Evolutionary conservation across 345 rosid genomes (phyloP), one percentile per base, ranked within the genome.

Genomic region (Ricinus communis): DNA sequence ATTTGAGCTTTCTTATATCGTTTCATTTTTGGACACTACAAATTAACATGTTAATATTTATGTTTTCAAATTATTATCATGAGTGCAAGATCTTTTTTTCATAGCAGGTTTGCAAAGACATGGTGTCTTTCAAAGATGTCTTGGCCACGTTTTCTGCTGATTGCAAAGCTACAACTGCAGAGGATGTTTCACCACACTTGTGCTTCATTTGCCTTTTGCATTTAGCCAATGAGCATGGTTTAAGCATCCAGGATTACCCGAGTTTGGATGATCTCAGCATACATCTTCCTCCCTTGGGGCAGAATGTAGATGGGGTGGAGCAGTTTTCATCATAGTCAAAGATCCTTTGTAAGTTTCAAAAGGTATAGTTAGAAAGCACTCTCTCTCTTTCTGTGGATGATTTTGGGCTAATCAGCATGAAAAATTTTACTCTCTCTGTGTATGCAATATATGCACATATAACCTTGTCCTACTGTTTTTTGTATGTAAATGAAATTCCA

Each of bases 171-270:
- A 54, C 70, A 38, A 55, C 76, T 54, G 19, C 52, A 2, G 12
- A 56, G n/a, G 71, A 66, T 24, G 60, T 74, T 16, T 66, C 68
- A 27, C 72, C 62, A 8, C 71, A 66, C 36, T 38, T 74, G 31
- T 59, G 68, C 62, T 74, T 74, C 30, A 66, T 74, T 45, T 74
- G 67, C 45, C 65, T 74, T 36, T 60, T 74, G 52, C 77, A 59
- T 43, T 40, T 74, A 49, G 77, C 71, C 67, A 47, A 73, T 47
- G 77, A 73, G 60, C 63, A 66, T 54, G 76, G 71, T 5, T 36
- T 73, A 59, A 58, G 59, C 60, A 72, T 63, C 52, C 69, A 63
- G 1, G 54, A 55, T 25, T 41, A 21, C n/a, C 31, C 62, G 28
- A 51, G 52, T 55, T 63, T 73, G 61, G 76, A 73, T 49, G 57